Base-by-base conservation (phyloP, 2,329 filamentous ascomycete species). In the Ilyonectria mors-panacis region DNA sequence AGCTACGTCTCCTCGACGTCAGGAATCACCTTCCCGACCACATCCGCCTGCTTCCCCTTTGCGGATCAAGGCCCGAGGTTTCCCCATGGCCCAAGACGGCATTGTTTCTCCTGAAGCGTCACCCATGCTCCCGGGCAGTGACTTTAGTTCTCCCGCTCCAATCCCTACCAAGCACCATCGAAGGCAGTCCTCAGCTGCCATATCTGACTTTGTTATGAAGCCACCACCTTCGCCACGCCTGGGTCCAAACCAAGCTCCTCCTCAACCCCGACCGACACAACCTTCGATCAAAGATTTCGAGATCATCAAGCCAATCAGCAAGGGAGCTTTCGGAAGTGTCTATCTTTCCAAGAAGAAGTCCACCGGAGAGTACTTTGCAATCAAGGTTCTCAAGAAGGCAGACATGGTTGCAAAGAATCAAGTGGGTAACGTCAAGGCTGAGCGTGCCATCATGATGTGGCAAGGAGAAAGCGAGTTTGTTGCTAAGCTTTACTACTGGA, bases 391-490 rank as follows among this genome's bases (percentile, higher is more conserved):
- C 66, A 98, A 98, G 79, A 99, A 99, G 82, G 95, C 96, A n/a
- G 96, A 99, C 85, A 99, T 99, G 96, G 94, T 99, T 69, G 96
- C 96, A 68, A 99, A 99, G 82, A 99, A 99, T 79, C 96, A 99
- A 79, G 95, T 99, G 74, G 97, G 96, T 73, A 99, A 99, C 77
- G 96, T 99, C 77, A 98, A 99, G 82, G 96, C 97, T 9, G 96
- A 99, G 82, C 90, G 96, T 72, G 97, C 97, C 23, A 99, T 99
- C 78, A 98, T 99, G 96, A 99, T 99, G 96, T 98, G 96, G 94
- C 96, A 99, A 83, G 96, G 96, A 23, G 94, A 98, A 81, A 99
- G 97, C 79, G 96, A 99, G 67, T 99, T 99, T 79, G 96, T 99
- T 65, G 96, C 96, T 28, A 99, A 99, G 83, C 87, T 99, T 13